Conservation (phyloP, 1,139 yeast genomes). For the Pichia sp. region DNA sequence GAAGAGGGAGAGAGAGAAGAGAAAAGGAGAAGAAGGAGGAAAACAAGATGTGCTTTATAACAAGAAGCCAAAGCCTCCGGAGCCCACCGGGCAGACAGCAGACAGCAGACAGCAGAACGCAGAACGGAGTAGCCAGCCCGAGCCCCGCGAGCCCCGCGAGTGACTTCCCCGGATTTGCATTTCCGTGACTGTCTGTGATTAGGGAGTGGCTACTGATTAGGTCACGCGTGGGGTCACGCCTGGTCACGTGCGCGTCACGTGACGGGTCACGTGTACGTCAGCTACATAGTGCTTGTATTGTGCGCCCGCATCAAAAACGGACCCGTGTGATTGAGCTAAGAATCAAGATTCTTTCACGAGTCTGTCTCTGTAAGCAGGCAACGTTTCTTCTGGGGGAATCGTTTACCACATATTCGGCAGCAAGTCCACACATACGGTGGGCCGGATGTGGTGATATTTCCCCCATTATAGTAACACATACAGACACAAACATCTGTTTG, state of each 20-base stretch:
- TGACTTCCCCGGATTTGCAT: no score
- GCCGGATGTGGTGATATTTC: constrained; percentile 11
- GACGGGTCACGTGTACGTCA: neutral
- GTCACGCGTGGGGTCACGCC: no score
- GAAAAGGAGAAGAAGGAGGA: neutral
- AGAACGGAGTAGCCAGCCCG: no score
- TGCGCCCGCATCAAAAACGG: constrained; percentile 13
- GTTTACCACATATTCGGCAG: no score
- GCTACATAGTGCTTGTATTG: no score
- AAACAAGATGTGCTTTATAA: neutral
- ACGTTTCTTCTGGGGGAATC: constrained; percentile 11
- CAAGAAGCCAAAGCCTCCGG: neutral
- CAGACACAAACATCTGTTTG: no score
- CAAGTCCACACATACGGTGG: neutral
- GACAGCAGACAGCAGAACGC: no score
- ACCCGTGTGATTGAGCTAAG: no score
- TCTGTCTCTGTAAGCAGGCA: constrained; percentile 14
- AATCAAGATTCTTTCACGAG: neutral
- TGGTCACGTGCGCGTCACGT: neutral
- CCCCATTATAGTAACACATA: neutral
- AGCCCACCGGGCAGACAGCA: neutral
- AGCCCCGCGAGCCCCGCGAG: no score
- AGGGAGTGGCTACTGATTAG: no score
- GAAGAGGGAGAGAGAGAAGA: neutral
- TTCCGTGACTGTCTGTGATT: no score